Base-by-base conservation (phyloP, 768 basidiomycete genomes). In the Amanita phalloides region DNA sequence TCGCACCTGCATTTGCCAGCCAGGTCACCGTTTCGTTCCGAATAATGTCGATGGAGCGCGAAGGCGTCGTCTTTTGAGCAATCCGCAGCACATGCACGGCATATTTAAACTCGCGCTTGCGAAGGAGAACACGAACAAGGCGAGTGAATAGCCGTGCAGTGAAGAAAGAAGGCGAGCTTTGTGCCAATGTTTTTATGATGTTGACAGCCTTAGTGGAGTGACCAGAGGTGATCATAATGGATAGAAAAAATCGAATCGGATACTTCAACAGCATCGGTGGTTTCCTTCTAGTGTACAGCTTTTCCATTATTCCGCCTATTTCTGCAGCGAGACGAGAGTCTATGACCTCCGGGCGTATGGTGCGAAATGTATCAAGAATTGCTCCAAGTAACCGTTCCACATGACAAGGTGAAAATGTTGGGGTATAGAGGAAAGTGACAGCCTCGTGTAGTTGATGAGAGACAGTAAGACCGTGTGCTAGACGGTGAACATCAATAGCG, bases 231-330 rank as follows among this genome's bases (percentile, higher is more conserved):
- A 73, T 61, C 64, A 76, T 58, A 50, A 72, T 60, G 26, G 59
- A 59, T 51, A 80, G 62, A 25, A 77, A 67, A 47, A 70, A 74
- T 9, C 76, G 71, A 32, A 82, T 59, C n/a, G 71, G 73, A 56
- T 73, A 71, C 49, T 74, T 74, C 54, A 61, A 53, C 6, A 56
- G 52, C 6, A 35, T 33, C 0, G 67, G 60, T 0, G 74, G 74
- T 14, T 57, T 56, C 3, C 57, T 62, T 3, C 58, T 59, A 7
- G 54, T 41, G 52, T 75, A 81, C 32, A 76, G 52, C 1, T 57
- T 59, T 41, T 53, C 55, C 35, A 81, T 58, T 5, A 60, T 60
- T n/a, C 68, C 53, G 9, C 62, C 66, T 23, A 81, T 46, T 4
- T 61, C 55, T 21, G 58, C 53, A n/a, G 68, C 67, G 25, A 69